Base-by-base conservation (phyloP, 2,329 filamentous ascomycete genomes). In the Thielaviopsis musarum region DNA sequence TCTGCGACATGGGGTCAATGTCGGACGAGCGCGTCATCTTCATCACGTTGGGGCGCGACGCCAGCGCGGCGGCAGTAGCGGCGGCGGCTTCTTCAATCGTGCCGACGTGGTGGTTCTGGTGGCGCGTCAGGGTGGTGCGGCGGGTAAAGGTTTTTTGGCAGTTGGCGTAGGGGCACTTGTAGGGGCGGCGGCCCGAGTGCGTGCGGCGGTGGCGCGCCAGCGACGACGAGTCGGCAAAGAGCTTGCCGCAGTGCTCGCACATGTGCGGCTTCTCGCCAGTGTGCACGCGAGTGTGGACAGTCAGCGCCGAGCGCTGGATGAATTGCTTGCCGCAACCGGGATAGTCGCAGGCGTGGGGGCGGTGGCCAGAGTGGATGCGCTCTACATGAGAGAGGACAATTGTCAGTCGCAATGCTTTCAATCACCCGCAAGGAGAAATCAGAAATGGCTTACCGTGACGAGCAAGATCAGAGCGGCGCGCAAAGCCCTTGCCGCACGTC, bases 71-170 rank as follows among this genome's bases (percentile, higher is more conserved):
- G 38, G 88, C 90, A 0, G 90, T 95, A 4, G 90, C 88, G 2
- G 84, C 88, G 1, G 90, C 90, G 9, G 91, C 89, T 70, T 97
- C 91, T 70, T 96, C 91, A 17, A 96, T 87, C 0, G 91, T 96
- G 51, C 91, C 93, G 21, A 87, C 94, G 70, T 97, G 93, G 67
- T 95, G 88, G 66, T 95, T 95, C 72, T 96, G 90, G 69, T 98
- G 93, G 56, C 93, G 83, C 1, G 91, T 98, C 63, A 98, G 76
- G 2, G 93, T 97, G 0, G 93, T 97, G 64, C 91, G 86, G 60
- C 93, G 85, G 10, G 93, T 98, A 68, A 98, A 98, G 0, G 91
- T 97, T 79, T 97, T 97, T 69, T 97, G 91, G 71, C 93, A 98
- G 70, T 96, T 91, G 62, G 90, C 91, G 67, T 93, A 97, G 0